phyloP scores from a whole-genome alignment of 1,284 basidiomycete species.

The Rhodotorula mucilaginosa region DNA sequence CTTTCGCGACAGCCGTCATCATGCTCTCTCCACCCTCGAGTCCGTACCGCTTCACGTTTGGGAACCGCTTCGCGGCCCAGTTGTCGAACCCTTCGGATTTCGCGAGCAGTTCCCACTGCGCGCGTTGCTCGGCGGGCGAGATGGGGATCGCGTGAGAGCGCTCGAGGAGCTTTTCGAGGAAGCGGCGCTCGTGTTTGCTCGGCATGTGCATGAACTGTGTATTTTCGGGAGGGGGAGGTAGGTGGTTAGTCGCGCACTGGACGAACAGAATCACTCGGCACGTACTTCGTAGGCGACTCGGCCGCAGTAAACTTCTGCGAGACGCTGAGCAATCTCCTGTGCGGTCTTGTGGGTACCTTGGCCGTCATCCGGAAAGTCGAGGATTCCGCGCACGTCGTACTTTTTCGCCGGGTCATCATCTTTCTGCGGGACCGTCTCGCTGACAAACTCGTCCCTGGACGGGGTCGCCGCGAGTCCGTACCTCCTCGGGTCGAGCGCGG shows the following conservation, averaged over 20 bases:
- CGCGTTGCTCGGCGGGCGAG: slow-evolving; percentile 52
- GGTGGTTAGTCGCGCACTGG: not conserved
- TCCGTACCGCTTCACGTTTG: slow-evolving; percentile 77
- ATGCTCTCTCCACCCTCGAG: slow-evolving; percentile 87
- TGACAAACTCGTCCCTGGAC: slow-evolving; percentile 65
- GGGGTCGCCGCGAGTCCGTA: slow-evolving; percentile 69
- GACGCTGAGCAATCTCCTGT: slow-evolving; percentile 64
- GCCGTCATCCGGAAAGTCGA: slow-evolving; percentile 38
- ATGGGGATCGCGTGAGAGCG: slow-evolving; percentile 54
- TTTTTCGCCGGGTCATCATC: slow-evolving; percentile 1
- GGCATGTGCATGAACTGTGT: slow-evolving; percentile 77
- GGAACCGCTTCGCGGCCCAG: slow-evolving; percentile 76
- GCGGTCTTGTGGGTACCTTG: slow-evolving; percentile 63
- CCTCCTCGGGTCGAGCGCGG: slow-evolving; percentile 70
- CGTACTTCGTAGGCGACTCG: slow-evolving; percentile 67
- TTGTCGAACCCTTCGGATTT: slow-evolving; percentile 76
- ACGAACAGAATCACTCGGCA: not conserved
- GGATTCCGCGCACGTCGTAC: slow-evolving; percentile 30
- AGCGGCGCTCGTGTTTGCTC: slow-evolving; percentile 71
- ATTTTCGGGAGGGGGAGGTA: not conserved
- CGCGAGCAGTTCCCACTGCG: slow-evolving; percentile 67
- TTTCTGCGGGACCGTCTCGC: slow-evolving; percentile 12
- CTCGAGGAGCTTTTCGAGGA: slow-evolving; percentile 81
- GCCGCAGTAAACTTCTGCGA: slow-evolving; percentile 71
- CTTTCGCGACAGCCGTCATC: slow-evolving; percentile 73